Evolutionary conservation across 139 green algal genomes (phyloP).

Genomic region (Coccomyxa sp.): DNA sequence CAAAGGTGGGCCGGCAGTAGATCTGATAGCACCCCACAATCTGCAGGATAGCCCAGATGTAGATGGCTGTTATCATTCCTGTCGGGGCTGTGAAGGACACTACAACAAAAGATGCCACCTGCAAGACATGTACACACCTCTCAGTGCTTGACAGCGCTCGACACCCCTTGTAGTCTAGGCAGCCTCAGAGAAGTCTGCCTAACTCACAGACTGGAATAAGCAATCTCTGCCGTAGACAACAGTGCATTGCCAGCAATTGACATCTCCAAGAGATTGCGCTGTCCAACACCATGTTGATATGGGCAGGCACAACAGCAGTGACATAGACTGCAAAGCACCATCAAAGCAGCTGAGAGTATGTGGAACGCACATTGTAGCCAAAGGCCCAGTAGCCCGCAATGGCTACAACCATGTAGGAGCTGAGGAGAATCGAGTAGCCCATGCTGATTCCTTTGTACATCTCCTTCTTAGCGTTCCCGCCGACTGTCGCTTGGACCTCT

Average conservation of each 20-base stretch:
- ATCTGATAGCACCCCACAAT: constrained; percentile 44
- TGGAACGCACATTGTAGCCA: constrained; percentile 31
- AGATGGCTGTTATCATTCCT: constrained; percentile 18
- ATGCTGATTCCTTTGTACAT: background rate
- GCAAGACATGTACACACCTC: no score
- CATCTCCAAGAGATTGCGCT: no score
- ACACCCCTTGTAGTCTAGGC: no score
- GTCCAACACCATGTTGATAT: no score
- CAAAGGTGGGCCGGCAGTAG: constrained; percentile 33
- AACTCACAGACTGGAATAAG: no score
- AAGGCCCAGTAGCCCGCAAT: constrained; percentile 40
- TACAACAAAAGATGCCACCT: constrained; percentile 23
- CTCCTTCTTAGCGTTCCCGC: background rate
- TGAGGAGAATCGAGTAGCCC: background rate
- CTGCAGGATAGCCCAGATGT: constrained; percentile 38
- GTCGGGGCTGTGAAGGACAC: constrained; percentile 21
- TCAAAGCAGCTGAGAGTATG: no score
- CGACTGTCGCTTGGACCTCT: constrained; percentile 23
- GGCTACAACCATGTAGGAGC: constrained; percentile 10
- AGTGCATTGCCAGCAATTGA: no score
- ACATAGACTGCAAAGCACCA: no score
- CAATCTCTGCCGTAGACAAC: no score
- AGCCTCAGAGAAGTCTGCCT: no score
- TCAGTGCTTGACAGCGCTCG: no score
- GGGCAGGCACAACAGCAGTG: no score